Evolutionary conservation across 331 rosid species (phyloP), one percentile per base, ranked within the genome.

Genomic region (Saraca asoca): DNA sequence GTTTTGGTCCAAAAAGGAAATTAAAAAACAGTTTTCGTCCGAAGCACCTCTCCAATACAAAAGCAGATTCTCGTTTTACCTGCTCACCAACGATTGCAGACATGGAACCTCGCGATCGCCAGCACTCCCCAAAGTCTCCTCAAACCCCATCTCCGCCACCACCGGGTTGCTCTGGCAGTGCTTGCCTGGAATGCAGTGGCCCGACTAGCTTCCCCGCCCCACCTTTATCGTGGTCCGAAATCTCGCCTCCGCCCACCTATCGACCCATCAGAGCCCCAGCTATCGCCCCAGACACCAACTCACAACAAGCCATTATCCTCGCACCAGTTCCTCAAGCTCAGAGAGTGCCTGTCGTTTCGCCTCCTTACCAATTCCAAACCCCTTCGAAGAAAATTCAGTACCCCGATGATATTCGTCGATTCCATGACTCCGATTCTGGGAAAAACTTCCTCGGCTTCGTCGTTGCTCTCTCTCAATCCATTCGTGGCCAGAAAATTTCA

Each of bases 211-310:
- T 75, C 71, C 31, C 31, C 31, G 31, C 31, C 31, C 89, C 98
- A 0, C 83, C 80, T 5, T 76, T 90, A 0, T 5, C 82, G 7
- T 82, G 77, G 75, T 78, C 92, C 44, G 95, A 85, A 11, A 74
- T 53, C 64, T 84, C 97, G 0, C 97, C 96, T 0, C 97, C 97
- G 0, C 96, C 95, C 0, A 43, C 69, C 48, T 88, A 94, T 84
- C 90, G 97, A 2, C 99, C 99, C 62, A 94, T 90, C 61, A 80
- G 95, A 48, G 89, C 99, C 19, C 99, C 99, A 2, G 99, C 97
- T 3, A 46, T 94, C 62, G 96, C 96, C 0, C 95, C 97, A 0
- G 85, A 86, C 64, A 74, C 72, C 3, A 44, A 78, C 65, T 53
- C 91, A 3, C 81, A 85, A 16, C 90, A 86, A 24, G 83, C 95